Evolutionary conservation across 352 stramenopile species (phyloP).

Genomic region (Phytophthora aleatoria): DNA sequence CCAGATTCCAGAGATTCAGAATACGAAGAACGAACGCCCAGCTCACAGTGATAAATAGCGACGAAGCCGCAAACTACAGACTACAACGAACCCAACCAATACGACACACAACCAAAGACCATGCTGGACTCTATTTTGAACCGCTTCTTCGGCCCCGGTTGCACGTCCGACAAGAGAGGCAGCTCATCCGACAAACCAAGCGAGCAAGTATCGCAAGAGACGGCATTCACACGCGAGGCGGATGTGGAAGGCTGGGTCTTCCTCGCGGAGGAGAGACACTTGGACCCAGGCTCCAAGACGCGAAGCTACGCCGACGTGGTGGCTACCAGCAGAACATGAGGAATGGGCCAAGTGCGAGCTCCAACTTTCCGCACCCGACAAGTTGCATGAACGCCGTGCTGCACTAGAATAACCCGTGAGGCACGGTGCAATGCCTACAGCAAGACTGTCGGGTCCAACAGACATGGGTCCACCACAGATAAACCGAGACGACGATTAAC

Average conservation of each 20-base stretch:
- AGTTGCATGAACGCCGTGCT: too few relatives aligned
- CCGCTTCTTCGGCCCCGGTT: constrained; percentile 36
- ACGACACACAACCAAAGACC: constrained; percentile 5
- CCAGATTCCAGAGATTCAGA: constrained; percentile 24
- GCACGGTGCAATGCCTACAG: too few relatives aligned
- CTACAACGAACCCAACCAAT: constrained; percentile 1
- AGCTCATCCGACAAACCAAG: constrained; percentile 4
- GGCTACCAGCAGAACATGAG: constrained; percentile 28
- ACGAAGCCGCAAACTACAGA: background rate
- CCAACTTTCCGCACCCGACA: background rate
- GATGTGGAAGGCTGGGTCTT: constrained; percentile 60
- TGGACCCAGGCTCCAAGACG: constrained; percentile 22
- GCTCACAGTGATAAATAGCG: background rate
- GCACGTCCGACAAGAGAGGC: constrained; percentile 8
- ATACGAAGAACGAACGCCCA: background rate
- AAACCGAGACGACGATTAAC: constrained; percentile 5
- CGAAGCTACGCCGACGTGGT: constrained; percentile 58
- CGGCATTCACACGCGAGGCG: constrained; percentile 39
- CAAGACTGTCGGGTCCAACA: too few relatives aligned
- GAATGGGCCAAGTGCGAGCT: background rate
- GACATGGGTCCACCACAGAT: background rate
- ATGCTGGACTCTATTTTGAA: constrained; percentile 49
- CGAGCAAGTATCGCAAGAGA: constrained; percentile 35
- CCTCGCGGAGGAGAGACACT: constrained; percentile 37
- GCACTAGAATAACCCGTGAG: background rate